phyloP scores from a whole-genome alignment of 75 land plant genomes.

The Larix kaempferi region DNA sequence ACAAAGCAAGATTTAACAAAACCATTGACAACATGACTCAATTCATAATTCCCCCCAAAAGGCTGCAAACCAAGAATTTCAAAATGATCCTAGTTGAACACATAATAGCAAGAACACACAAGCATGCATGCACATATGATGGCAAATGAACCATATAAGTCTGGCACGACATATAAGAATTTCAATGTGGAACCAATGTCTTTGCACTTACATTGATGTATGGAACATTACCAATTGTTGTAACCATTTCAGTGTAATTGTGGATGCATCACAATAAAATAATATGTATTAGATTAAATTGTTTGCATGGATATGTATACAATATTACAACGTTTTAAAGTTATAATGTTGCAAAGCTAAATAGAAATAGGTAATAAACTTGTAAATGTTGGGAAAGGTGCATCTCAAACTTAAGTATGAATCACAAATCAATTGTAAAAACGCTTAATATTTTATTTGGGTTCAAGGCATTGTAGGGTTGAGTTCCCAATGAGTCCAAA shows the following conservation, averaged over 20 bases:
- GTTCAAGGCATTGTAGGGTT: background rate
- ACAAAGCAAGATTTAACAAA: constrained; percentile 4
- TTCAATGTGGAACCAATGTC: constrained; percentile 10
- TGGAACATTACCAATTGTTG: background rate
- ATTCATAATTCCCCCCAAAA: constrained; percentile 1
- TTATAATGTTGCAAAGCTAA: background rate
- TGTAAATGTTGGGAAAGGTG: background rate
- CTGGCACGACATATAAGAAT: background rate
- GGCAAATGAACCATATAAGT: constrained; percentile 39
- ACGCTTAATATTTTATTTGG: background rate
- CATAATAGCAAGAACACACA: constrained; percentile 72
- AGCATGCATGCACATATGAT: constrained; percentile 41
- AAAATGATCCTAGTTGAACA: constrained; percentile 66
- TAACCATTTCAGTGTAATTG: background rate
- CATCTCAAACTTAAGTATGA: no score
- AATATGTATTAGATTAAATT: background rate
- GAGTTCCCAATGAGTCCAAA: background rate
- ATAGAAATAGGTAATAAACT: background rate
- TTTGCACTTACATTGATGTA: background rate
- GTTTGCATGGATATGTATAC: background rate
- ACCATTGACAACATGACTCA: background rate
- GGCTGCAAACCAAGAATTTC: constrained; percentile 63
- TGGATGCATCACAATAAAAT: background rate
- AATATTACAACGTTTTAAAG: background rate
- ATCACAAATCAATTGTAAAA: background rate